Evolutionary conservation across 2,329 filamentous ascomycete genomes (phyloP), one percentile per base, ranked within the genome.

Genomic region (Neurospora crassa): DNA sequence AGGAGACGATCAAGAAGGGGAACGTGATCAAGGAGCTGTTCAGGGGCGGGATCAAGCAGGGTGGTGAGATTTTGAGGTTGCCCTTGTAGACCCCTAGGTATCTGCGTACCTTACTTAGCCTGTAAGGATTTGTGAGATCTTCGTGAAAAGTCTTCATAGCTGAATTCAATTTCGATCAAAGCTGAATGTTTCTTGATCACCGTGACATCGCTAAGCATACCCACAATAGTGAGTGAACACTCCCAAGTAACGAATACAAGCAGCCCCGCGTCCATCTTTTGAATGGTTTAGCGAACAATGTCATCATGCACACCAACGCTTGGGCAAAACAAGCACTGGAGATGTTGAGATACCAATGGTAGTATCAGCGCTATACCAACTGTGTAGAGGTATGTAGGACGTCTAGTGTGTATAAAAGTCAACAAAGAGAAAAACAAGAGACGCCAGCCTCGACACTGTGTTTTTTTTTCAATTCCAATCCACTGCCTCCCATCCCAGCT

Each of bases 1-100:
- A 84, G 24, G 89, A 93, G 83, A 95, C 92, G 5, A 81, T 96
- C 0, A 67, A 89, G 7, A 83, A 84, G 34, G 92, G 92, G 0
- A 88, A 84, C 40, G 86, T 96, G 0, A 88, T 96, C 40, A 83
- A 83, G 40, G 90, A 94, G 73, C 82, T 92, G 78, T 92, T 94
- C 74, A 82, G 92, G 73, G 92, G 92, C 0, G 91, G 89, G 0
- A 89, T 94, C 43, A 85, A 83, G 71, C 80, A 83, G 59, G 78
- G 86, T 63, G 83, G 88, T 12, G 82, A 86, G 75, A 87, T 90
- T 47, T 47, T 88, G 71, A 81, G 85, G 73, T 73, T 87, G 75
- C 83, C 82, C 75, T 76, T 18, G 34, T 40, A 37, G 34, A 37
- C 2, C 6, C 4, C 34, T 37, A 37, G 34, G 34, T 37, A 37